These are phyloP conservation scores for Mercurialis annua DNA, from an alignment of 345 rosid genomes.

Conservation along the genomic window DNA sequence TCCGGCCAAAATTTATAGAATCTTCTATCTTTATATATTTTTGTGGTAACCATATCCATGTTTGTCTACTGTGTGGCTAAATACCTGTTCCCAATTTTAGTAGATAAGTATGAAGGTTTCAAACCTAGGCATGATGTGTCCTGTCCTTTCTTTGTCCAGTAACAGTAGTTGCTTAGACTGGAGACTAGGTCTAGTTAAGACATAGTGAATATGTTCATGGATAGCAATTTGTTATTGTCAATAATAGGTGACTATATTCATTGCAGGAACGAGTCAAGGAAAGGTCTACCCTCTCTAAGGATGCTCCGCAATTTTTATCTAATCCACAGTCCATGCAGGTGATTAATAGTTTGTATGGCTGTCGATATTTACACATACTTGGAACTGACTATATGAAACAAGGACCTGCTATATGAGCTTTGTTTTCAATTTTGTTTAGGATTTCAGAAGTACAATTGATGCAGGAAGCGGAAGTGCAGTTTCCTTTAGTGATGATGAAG, in stretches of 20 bases:
- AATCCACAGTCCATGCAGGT: constrained; percentile 62
- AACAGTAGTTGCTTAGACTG: no score
- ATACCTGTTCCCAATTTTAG: no score
- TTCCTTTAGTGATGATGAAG: constrained; percentile 94
- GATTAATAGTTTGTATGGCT: constrained; percentile 8
- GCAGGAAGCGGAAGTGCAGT: constrained; percentile 53
- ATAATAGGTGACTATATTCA: not conserved
- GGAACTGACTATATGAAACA: constrained; percentile 8
- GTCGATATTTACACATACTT: constrained; percentile 5
- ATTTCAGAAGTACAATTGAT: constrained; percentile 39
- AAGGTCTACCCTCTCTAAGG: constrained; percentile 60
- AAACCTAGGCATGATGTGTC: not conserved
- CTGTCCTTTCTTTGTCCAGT: not conserved
- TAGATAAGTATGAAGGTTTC: not conserved
- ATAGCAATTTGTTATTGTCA: constrained; percentile 8
- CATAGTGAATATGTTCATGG: not conserved
- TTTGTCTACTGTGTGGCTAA: no score
- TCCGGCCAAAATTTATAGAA: no score
- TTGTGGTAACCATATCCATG: no score
- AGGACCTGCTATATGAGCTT: constrained; percentile 15
- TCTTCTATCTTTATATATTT: no score
- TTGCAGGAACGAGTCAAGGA: constrained; percentile 84
- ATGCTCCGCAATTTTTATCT: constrained; percentile 46
- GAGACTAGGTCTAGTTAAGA: not conserved
- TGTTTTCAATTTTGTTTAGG: constrained; percentile 39